These are phyloP conservation scores for Penicillium sp. DNA, from an alignment of 2,329 filamentous ascomycete genomes.

Conservation along the genomic window DNA sequence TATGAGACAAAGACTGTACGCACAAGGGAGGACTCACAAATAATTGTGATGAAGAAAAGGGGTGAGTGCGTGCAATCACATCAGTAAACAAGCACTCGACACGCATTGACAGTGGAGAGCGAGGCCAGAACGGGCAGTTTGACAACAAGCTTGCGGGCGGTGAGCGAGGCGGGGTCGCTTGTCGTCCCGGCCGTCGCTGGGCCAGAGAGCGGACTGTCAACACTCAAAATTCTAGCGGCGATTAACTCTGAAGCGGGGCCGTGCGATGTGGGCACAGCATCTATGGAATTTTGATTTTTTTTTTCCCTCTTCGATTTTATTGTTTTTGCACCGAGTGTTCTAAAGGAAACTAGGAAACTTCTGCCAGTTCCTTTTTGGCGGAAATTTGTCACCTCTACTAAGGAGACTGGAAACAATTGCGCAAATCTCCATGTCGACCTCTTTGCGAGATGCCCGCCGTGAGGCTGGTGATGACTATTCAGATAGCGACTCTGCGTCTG, in stretches of 20 bases:
- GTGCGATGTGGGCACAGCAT: neutral
- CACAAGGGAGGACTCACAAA: conserved; percentile 1
- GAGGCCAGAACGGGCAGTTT: conserved; percentile 16
- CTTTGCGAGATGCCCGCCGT: neutral
- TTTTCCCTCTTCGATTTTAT: neutral
- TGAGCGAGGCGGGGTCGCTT: conserved; percentile 16
- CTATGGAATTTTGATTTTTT: neutral
- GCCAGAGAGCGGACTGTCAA: neutral
- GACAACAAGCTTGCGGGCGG: conserved; percentile 15
- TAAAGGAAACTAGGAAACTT: neutral
- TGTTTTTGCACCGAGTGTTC: no score
- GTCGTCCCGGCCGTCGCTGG: conserved; percentile 10
- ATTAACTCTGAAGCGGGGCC: no score
- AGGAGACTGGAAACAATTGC: neutral
- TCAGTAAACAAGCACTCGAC: neutral
- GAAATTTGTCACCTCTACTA: neutral
- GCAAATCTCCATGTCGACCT: conserved; percentile 11
- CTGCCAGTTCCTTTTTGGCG: neutral
- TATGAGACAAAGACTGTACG: neutral
- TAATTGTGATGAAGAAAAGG: neutral
- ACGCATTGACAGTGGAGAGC: neutral
- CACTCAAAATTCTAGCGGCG: neutral
- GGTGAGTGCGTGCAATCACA: neutral
- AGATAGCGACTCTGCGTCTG: conserved; percentile 18
- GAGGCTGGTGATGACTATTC: conserved; percentile 15